Percentiles rank a stretch among this genome's conserved stretches.
phyloP scores from a whole-genome alignment of 768 basidiomycete species.

The Auricularia sp. region DNA sequence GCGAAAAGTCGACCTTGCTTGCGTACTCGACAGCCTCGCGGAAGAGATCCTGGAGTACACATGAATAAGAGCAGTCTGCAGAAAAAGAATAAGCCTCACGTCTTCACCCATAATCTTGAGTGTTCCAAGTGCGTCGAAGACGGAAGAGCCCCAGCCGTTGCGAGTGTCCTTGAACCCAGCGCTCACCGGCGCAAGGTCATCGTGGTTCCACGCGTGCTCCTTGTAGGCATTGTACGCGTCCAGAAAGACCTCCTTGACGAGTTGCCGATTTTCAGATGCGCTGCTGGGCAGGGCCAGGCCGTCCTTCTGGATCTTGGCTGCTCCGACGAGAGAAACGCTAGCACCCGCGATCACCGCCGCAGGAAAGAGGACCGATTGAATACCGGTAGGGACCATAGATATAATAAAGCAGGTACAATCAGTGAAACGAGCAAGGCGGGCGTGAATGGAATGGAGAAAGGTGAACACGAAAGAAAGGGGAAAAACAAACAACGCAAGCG shows the following conservation, averaged over 20 bases:
- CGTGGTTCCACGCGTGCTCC: neutral
- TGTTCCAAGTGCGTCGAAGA: slow-evolving; percentile 52
- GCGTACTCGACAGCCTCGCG: slow-evolving; percentile 43
- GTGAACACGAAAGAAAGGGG: too few species aligned
- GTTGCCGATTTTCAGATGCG: slow-evolving; percentile 26
- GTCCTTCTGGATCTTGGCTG: slow-evolving; percentile 34
- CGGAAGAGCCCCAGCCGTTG: slow-evolving; percentile 46
- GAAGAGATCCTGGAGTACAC: slow-evolving; percentile 36
- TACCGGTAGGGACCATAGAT: too few species aligned
- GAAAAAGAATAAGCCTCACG: neutral
- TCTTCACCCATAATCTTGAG: slow-evolving; percentile 26
- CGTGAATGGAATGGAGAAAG: too few species aligned
- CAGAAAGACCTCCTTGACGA: slow-evolving; percentile 39
- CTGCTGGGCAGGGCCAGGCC: slow-evolving; percentile 32
- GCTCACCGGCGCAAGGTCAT: slow-evolving; percentile 34
- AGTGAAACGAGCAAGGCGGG: too few species aligned
- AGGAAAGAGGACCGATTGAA: neutral
- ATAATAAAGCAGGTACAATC: too few species aligned
- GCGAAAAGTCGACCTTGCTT: slow-evolving; percentile 43
- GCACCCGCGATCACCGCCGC: neutral
- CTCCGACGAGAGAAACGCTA: slow-evolving; percentile 16
- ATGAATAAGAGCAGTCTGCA: neutral
- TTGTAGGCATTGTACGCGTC: slow-evolving; percentile 47
- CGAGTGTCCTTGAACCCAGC: slow-evolving; percentile 25
- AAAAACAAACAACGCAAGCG: too few species aligned